These are phyloP conservation scores for Gentiana macrophylla DNA, from an alignment of 257 asterid genomes.

Conservation along the genomic window DNA sequence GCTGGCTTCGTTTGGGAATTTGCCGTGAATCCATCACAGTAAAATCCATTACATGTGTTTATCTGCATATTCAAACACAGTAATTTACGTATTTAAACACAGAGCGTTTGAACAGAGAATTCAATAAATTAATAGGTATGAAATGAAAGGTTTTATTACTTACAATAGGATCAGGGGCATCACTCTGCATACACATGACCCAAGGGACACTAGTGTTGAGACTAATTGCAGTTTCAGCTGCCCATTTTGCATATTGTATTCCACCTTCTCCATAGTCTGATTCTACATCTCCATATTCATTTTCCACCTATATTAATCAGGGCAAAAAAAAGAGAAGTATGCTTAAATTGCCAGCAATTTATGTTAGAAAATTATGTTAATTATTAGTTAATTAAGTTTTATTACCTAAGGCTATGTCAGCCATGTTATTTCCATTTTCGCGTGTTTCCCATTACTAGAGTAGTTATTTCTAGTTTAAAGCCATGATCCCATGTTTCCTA, in stretches of 20 bases:
- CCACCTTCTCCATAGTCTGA: slow-evolving; percentile 58
- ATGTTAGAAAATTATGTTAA: too few relatives aligned
- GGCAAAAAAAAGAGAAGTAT: not conserved
- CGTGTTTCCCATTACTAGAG: too few relatives aligned
- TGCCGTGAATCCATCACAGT: slow-evolving; percentile 64
- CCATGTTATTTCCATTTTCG: too few relatives aligned
- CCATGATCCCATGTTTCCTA: too few relatives aligned
- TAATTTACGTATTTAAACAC: too few relatives aligned
- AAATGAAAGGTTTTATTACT: slow-evolving; percentile 1
- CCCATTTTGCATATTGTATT: slow-evolving; percentile 55
- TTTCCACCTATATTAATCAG: slow-evolving; percentile 42
- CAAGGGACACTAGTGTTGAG: slow-evolving; percentile 71
- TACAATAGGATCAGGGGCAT: slow-evolving; percentile 76
- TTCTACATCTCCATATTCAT: slow-evolving; percentile 77
- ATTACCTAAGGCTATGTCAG: too few relatives aligned
- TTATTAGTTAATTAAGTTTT: too few relatives aligned
- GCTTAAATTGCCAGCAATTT: too few relatives aligned
- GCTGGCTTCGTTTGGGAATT: slow-evolving; percentile 61
- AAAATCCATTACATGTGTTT: slow-evolving; percentile 76
- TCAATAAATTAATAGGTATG: too few relatives aligned
- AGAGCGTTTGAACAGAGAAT: too few relatives aligned
- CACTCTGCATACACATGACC: slow-evolving; percentile 72
- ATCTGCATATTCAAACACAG: slow-evolving; percentile 36
- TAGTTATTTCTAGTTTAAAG: too few relatives aligned
- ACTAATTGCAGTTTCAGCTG: slow-evolving; percentile 67